These are phyloP conservation scores for Tephrocybe sp. DNA, from an alignment of 768 basidiomycete genomes.

Conservation along the genomic window DNA sequence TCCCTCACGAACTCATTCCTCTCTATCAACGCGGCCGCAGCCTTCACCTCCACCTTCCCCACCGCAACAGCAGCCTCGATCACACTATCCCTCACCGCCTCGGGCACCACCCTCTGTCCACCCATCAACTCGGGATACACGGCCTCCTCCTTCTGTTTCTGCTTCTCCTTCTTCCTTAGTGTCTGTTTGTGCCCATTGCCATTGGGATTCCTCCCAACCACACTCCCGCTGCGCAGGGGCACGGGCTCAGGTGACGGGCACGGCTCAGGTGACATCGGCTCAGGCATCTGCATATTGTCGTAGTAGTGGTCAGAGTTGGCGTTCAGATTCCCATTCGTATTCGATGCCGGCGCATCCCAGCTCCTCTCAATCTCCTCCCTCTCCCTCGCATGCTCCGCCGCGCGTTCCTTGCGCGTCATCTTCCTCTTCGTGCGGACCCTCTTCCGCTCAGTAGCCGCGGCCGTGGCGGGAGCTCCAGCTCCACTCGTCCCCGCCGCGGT, in stretches of 20 bases:
- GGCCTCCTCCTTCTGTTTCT: conserved; percentile 1
- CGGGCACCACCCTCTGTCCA: conserved; percentile 8
- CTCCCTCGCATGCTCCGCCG: conserved; percentile 36
- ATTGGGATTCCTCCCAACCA: not conserved
- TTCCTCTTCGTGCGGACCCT: conserved; percentile 15
- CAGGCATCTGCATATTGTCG: conserved; percentile 14
- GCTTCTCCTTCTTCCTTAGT: conserved; percentile 23
- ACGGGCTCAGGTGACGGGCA: conserved; percentile 1
- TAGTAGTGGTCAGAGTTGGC: no score
- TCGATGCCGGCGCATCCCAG: conserved; percentile 55
- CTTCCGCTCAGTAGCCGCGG: no score
- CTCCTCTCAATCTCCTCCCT: conserved; percentile 54
- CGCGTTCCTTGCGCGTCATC: conserved; percentile 28
- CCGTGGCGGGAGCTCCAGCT: no score
- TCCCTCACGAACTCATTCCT: conserved; percentile 59
- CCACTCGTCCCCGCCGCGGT: conserved; percentile 16
- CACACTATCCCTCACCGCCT: conserved; percentile 27
- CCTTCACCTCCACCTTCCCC: conserved; percentile 13
- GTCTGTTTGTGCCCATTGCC: no score
- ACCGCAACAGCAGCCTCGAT: conserved; percentile 22
- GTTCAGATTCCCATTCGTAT: no score
- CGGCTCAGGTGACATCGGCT: conserved; percentile 14
- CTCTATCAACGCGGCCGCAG: conserved; percentile 29
- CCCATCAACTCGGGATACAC: conserved; percentile 13
- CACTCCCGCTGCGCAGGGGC: conserved; percentile 1